Base-by-base conservation (phyloP, 768 basidiomycete species). In the Holtermanniella nyarrowii region DNA sequence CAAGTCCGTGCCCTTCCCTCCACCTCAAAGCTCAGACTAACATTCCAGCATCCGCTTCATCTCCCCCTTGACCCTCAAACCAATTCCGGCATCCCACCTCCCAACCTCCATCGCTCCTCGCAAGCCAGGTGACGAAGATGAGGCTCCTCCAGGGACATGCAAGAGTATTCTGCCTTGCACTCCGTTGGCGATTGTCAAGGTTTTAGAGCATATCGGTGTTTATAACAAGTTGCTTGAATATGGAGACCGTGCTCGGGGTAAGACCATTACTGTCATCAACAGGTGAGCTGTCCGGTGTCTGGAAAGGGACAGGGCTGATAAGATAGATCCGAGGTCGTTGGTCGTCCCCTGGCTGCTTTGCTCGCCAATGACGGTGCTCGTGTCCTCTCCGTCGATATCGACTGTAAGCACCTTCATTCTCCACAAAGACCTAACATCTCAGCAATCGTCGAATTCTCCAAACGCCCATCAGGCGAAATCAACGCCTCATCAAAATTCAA, bases 111-210 rank as follows among this genome's bases (percentile, higher is more conserved):
- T 61, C 44, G 37, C 48, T 27, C 52, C 46, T 10, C 57, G 21
- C 24, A 47, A 51, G 18, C 49, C 54, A 25, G 48, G 44, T 18
- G 43, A 57, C 7, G 53, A 60, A 1, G 85, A 88, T 53, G 73
- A 77, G 12, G 82, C 86, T 1, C 88, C 90, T 3, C 72, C 80
- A 0, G 89, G 90, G 21, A 84, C 83, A 50, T 88, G 95, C 64
- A 97, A 97, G 73, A 93, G 89, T 3, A 88, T 99, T 65, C 79
- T 99, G 27, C 95, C 95, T 0, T 99, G 95, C 72, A 99, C 95
- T 3, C 91, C 95, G 0, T 79, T 99, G 11, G 95, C 89, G 2
- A 85, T 96, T 64, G 91, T 99, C 58, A 99, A 99, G 73, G 86
- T 82, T 55, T 77, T 99, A 21, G 95, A 99, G 68, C 78, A 83